Evolutionary conservation across 1,284 basidiomycete species (phyloP), one percentile per base, ranked within the genome.

Genomic region (Tylopilus orsonianus): DNA sequence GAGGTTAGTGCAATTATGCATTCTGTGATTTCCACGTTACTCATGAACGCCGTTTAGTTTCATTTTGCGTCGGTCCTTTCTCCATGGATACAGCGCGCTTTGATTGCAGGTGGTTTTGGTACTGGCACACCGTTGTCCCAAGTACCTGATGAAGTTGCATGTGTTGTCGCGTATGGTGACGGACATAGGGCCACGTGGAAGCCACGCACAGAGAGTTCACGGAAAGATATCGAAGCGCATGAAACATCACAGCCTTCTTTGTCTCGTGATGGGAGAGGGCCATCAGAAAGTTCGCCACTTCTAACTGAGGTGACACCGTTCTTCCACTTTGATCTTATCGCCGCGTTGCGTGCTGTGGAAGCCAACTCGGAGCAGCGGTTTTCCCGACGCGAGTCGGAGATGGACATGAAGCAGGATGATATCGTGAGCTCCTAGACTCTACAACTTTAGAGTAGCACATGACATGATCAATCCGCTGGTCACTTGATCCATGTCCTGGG

Each of bases 81-180:
- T 0, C 93, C 94, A 0, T 98, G 96, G 96, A 93, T 95, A 49
- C 84, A 90, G 49, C 86, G 93, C 41, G 92, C 90, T 2, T 79
- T 97, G 39, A 76, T 92, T 54, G 92, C 90, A 12, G 93, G 87
- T 47, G 90, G 91, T 1, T 96, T 97, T 62, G 93, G 93, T 6
- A 75, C 73, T 20, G 81, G 86, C 6, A 57, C 65, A 4, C 65
- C 75, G 1, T n/a, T n/a, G n/a, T 59, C 75, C 6, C 67, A 67
- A 27, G 54, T 69, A 5, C 77, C 77, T 4, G 71, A 71, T 18
- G 92, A 94, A 59, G 74, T 93, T 49, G 90, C 87, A 2, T 74
- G 85, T 26, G 81, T 93, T 44, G 83, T 88, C 10, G 78, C 85
- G 0, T 80, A 80, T 56, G 71, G 73, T 26, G 80, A 75, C 38